Evolutionary conservation across 164 flowering plant genomes (phyloP).

Genomic region (Saururus chinensis): DNA sequence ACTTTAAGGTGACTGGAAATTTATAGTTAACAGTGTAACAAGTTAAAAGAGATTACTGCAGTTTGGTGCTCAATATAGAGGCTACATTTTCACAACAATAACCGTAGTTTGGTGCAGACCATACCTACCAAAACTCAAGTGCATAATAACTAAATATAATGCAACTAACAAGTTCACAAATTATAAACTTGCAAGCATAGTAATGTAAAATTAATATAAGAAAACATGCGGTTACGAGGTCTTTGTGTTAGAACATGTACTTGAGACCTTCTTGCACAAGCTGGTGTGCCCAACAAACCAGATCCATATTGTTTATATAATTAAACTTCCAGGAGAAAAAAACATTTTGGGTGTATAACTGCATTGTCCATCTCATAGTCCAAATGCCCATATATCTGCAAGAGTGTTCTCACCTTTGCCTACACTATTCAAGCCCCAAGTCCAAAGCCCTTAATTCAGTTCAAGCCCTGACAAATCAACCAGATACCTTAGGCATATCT

Average conservation of each 20-base stretch:
- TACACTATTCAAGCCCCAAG: no score
- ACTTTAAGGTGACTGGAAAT: no score
- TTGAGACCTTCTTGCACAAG: slow-evolving; percentile 99
- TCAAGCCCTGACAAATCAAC: no score
- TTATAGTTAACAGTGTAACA: no score
- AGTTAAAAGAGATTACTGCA: slow-evolving; percentile 31
- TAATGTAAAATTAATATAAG: neutral
- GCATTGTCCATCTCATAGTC: neutral
- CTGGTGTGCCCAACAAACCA: slow-evolving; percentile 98
- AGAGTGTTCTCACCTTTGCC: no score
- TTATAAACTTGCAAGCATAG: neutral
- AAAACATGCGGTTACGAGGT: slow-evolving; percentile 85
- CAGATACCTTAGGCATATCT: no score
- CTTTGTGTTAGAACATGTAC: slow-evolving; percentile 99
- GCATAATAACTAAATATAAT: neutral
- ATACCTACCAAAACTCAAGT: slow-evolving; percentile 47
- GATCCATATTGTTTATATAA: slow-evolving; percentile 88
- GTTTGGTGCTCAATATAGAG: slow-evolving; percentile 90
- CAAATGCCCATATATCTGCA: no score
- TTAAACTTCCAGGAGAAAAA: slow-evolving; percentile 55
- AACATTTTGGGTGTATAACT: neutral
- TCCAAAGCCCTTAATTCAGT: no score
- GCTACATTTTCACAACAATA: slow-evolving; percentile 99
- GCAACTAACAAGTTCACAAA: neutral
- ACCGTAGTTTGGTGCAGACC: slow-evolving; percentile 98